phyloP scores from a whole-genome alignment of 2,329 filamentous ascomycete genomes.

The Leptographium lundbergii region DNA sequence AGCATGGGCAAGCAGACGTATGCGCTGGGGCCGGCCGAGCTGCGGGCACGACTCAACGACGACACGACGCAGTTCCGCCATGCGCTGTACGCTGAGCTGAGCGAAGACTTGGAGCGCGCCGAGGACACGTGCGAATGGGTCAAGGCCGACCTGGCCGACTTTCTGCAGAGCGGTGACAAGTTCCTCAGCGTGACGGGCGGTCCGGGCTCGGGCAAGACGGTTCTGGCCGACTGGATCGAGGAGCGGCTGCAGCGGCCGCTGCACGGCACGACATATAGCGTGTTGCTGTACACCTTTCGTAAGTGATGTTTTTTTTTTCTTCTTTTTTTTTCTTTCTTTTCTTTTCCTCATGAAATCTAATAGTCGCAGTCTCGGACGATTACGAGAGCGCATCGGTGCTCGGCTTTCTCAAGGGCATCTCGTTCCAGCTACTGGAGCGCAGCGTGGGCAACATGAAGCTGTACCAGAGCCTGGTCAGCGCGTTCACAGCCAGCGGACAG shows the following conservation, averaged over 20 bases:
- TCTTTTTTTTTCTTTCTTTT: no score
- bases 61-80: conserved; percentile 13
- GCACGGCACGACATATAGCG: conserved; percentile 21
- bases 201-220: conserved; percentile 76
- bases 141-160: conserved; percentile 21
- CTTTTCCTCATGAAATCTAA: not conserved
- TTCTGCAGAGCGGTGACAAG: conserved; percentile 21
- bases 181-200: conserved; percentile 44
- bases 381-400: conserved; percentile 18
- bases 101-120: conserved; percentile 23
- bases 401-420: conserved; percentile 23
- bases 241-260: conserved; percentile 26
- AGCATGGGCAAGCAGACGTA: conserved; percentile 17
- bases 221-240: conserved; percentile 48
- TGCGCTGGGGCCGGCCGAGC: conserved; percentile 15
- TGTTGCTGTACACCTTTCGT: conserved; percentile 25
- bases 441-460: conserved; percentile 24
- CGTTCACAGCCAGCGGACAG: conserved; percentile 10
- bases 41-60: conserved; percentile 21
- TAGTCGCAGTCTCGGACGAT: conserved; percentile 17
- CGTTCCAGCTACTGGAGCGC: conserved; percentile 25
- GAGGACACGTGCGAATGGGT: conserved; percentile 29
- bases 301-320: conserved; percentile 7
- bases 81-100: conserved; percentile 23
- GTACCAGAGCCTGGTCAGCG: conserved; percentile 18